Evolutionary conservation across 441 rosid species (phyloP), one percentile per base, ranked within the genome.

Genomic region (Croton laevigatus): DNA sequence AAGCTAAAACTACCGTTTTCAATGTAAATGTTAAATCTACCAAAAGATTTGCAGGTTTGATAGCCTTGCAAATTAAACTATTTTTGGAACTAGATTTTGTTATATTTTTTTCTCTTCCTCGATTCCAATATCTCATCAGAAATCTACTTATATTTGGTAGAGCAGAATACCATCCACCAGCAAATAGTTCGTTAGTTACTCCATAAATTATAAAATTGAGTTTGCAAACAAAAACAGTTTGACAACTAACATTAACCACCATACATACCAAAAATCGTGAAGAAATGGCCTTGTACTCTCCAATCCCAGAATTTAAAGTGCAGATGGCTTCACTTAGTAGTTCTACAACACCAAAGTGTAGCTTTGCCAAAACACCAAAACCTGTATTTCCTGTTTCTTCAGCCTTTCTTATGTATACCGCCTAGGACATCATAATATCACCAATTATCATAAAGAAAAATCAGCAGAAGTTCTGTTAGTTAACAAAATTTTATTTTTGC

Each of bases 301-400:
- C 81, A 8, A 69, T 65, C 51, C 74, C 75, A 32, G 84, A 76
- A 72, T 74, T 58, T 51, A 76, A 74, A 27, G 72, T 52, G 70
- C 71, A 51, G 63, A 34, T 74, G 59, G 94, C 91, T 77, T 90
- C 93, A 66, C 62, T 68, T 23, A 86, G 84, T 65, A 86, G 72
- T 70, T 85, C 88, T n/a, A 82, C 71, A 63, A 87, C 74, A 34
- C 97, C 96, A 62, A 70, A 73, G 82, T 91, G 97, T 63, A 91
- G 83, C 81, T 89, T 88, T 8, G 90, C 81, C 84, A 89, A 75
- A 69, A 88, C 85, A 57, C 81, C 78, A 63, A 70, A 52, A 53
- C 80, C 77, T 34, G 86, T 82, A 61, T 74, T 76, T 55, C 88
- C 82, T 54, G 70, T 83, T 82, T 85, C 86, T 81, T 91, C 97